These are phyloP conservation scores for Aspergillus ellipticus DNA, from an alignment of 495 filamentous ascomycete genomes.

Conservation along the genomic window DNA sequence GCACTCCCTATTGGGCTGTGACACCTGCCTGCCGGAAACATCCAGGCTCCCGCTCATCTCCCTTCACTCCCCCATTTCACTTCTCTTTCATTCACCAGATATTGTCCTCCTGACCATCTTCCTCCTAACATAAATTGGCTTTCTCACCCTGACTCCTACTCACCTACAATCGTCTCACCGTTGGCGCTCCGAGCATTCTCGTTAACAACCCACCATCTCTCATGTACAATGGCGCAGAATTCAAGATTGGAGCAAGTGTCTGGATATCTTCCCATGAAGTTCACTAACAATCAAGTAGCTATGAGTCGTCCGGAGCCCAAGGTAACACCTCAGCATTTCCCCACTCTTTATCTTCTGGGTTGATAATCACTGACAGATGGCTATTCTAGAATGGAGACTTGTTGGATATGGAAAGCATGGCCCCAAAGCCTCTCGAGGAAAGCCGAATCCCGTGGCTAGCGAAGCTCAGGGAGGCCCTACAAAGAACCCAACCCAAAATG, in stretches of 20 bases:
- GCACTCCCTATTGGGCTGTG: no score
- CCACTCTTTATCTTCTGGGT: neutral
- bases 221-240: neutral
- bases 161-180: neutral
- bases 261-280: neutral
- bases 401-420: neutral
- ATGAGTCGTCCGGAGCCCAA: constrained; percentile 21
- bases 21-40: no score
- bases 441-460: neutral
- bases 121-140: no score
- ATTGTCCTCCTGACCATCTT: no score
- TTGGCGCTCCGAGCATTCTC: no score
- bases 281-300: constrained; percentile 13
- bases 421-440: neutral
- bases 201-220: neutral
- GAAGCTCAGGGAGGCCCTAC: neutral
- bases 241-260: constrained; percentile 14
- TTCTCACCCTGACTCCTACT: neutral
- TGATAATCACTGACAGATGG: neutral
- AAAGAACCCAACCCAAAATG: neutral
- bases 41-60: neutral
- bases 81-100: neutral
- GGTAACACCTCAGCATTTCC: constrained; percentile 8
- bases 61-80: neutral
- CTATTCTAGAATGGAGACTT: constrained; percentile 19